phyloP scores from a whole-genome alignment of 1,139 yeast genomes.

The Scheffersomyces insectosa region DNA sequence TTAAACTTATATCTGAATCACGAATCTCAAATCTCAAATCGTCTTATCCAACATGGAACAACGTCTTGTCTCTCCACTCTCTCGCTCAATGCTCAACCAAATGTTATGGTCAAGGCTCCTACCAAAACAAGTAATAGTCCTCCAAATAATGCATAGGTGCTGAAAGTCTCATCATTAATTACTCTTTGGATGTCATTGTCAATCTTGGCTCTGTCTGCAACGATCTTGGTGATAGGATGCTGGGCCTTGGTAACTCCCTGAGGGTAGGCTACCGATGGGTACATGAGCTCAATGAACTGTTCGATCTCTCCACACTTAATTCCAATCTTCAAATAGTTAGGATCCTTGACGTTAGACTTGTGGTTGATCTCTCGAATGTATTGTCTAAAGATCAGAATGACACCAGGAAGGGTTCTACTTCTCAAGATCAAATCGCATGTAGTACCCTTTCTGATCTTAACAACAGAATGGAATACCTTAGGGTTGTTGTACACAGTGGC shows the following conservation, averaged over 20 bases:
- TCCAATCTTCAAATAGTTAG: slow-evolving; percentile 83
- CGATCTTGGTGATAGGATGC: slow-evolving; percentile 23
- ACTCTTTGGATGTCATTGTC: slow-evolving; percentile 30
- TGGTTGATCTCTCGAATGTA: slow-evolving; percentile 78
- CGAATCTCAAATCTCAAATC: too few relatives aligned
- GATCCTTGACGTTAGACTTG: slow-evolving; percentile 76
- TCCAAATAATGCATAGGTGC: slow-evolving; percentile 6
- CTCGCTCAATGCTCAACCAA: too few relatives aligned
- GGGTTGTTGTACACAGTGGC: slow-evolving; percentile 85
- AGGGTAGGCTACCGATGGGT: slow-evolving; percentile 49
- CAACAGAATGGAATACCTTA: slow-evolving; percentile 64
- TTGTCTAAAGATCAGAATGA: slow-evolving; percentile 69
- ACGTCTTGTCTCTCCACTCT: too few relatives aligned
- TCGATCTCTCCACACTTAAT: slow-evolving; percentile 85
- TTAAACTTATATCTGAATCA: too few relatives aligned
- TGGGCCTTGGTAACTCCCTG: slow-evolving; percentile 23
- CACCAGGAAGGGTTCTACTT: slow-evolving; percentile 75
- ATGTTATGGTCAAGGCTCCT: too few relatives aligned
- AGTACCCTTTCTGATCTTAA: slow-evolving; percentile 92
- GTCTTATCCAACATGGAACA: too few relatives aligned
- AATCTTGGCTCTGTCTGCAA: slow-evolving; percentile 29
- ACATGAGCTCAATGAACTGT: slow-evolving; percentile 76
- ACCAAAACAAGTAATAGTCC: too few relatives aligned
- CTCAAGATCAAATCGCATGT: slow-evolving; percentile 76
- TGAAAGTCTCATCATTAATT: slow-evolving; percentile 29